Evolutionary conservation across 495 filamentous ascomycete species (phyloP).

Genomic region (Neurospora hispaniola): DNA sequence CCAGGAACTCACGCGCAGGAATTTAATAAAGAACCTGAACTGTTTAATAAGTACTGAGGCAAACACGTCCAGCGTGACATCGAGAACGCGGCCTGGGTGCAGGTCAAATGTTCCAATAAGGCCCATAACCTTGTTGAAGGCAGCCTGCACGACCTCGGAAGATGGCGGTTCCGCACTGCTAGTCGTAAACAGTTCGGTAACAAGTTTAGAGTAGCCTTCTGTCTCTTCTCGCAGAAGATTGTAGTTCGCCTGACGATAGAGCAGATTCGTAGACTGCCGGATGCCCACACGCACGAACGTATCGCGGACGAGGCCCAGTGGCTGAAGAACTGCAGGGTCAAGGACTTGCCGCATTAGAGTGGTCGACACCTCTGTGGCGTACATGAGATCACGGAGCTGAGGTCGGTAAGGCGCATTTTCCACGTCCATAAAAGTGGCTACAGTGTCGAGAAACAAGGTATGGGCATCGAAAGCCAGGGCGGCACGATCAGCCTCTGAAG

Average conservation of each 20-base stretch:
- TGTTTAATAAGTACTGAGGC: constrained; percentile 36
- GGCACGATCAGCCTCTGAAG: constrained; percentile 32
- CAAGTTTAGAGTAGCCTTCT: constrained; percentile 72
- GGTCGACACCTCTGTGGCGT: constrained; percentile 60
- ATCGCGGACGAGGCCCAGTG: constrained; percentile 68
- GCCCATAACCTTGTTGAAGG: constrained; percentile 58
- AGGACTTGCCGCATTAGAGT: constrained; percentile 68
- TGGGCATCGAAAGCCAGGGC: constrained; percentile 45
- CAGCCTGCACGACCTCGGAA: constrained; percentile 38
- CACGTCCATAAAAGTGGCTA: constrained; percentile 66
- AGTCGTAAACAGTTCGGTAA: constrained; percentile 53
- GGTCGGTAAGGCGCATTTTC: constrained; percentile 38
- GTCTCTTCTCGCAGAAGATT: constrained; percentile 93
- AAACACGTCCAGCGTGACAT: constrained; percentile 55
- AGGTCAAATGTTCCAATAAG: constrained; percentile 45
- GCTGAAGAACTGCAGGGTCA: constrained; percentile 63
- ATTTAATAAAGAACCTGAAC: constrained; percentile 84
- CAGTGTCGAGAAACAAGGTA: constrained; percentile 68
- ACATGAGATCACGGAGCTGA: constrained; percentile 46
- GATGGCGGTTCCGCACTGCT: constrained; percentile 39
- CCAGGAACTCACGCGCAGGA: constrained; percentile 87
- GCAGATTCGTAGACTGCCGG: constrained; percentile 77
- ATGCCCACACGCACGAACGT: constrained; percentile 76
- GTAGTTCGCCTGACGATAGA: constrained; percentile 94
- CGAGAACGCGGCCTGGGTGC: constrained; percentile 75